Conservation (phyloP, 805 yeast genomes). For the Blastobotrys robertii region DNA sequence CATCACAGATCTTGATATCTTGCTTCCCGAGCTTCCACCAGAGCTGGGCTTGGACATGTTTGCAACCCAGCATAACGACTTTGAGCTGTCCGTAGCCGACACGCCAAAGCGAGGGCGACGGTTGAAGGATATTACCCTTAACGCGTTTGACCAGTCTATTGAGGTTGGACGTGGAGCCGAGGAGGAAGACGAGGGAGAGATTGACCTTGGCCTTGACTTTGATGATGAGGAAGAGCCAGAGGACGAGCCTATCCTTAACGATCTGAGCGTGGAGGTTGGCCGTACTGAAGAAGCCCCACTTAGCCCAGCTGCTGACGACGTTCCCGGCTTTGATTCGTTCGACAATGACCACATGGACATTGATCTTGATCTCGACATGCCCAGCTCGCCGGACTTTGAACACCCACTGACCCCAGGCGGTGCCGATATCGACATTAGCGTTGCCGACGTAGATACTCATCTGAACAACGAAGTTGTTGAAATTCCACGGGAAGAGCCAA, state of each 20-base stretch:
- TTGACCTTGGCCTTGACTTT: constrained; percentile 46
- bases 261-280: constrained; percentile 34
- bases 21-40: constrained; percentile 51
- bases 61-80: too few species aligned
- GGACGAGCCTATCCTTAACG: constrained; percentile 23
- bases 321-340: constrained; percentile 1
- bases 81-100: too few species aligned
- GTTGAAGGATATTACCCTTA: constrained; percentile 5
- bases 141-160: constrained; percentile 43
- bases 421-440: constrained; percentile 4
- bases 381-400: neutral
- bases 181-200: constrained; percentile 17
- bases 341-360: neutral
- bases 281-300: constrained; percentile 18
- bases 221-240: constrained; percentile 27
- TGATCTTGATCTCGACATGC: neutral
- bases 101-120: neutral
- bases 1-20: constrained; percentile 65
- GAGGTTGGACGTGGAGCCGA: constrained; percentile 50
- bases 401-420: constrained; percentile 1
- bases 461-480: constrained; percentile 5
- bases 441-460: constrained; percentile 3
- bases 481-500: constrained; percentile 8
- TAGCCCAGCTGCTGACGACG: constrained; percentile 7
- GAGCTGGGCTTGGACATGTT: constrained; percentile 3